Base-by-base conservation (phyloP, 2,329 filamentous ascomycete species). In the Aschersonia sp. region DNA sequence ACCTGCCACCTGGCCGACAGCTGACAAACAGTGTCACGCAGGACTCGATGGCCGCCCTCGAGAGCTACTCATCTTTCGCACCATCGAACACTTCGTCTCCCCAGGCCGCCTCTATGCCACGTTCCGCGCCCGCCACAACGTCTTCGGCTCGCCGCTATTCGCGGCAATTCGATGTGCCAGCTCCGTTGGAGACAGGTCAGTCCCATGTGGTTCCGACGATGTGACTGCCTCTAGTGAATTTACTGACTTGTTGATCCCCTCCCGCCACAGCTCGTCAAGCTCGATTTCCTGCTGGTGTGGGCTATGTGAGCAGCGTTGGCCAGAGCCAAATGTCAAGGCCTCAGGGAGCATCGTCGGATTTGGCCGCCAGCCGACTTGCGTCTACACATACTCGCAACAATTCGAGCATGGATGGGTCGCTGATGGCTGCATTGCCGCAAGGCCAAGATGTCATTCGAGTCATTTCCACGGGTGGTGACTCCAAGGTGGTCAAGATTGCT, bases 401-500 rank as follows among this genome's bases (percentile, higher is more conserved):
- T 57, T 86, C 84, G 47, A 94, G 87, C 64, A 74, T 90, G 59
- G 89, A 95, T 64, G 83, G 83, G 52, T 83, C 87, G 55, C 81
- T 90, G 53, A 92, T 90, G 76, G 86, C 87, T 54, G 83, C 84
- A 50, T 70, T 95, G 58, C 89, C 89, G 49, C 76, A 82, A 53
- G 86, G 88, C 64, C 87, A 94, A 62, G 84, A 89, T 50, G 79
- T 95, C 51, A 94, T 97, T 53, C 79, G 89, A 52, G 87, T 95
- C 55, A 95, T 97, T 59, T 95, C 86, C 54, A 92, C 88, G 45
- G 87, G 82, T 52, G 92, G 89, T 46, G 81, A 88, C 51, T 94
- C 88, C 44, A 95, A 94, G 59, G 89, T 95, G 30, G 81, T 98
- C 59, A 92, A 92, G 63, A 88, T 97, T 54, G 84, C 87, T 53